These are phyloP conservation scores for Fusarium tjaetaba DNA, from an alignment of 2,329 filamentous ascomycete species.

Conservation along the genomic window DNA sequence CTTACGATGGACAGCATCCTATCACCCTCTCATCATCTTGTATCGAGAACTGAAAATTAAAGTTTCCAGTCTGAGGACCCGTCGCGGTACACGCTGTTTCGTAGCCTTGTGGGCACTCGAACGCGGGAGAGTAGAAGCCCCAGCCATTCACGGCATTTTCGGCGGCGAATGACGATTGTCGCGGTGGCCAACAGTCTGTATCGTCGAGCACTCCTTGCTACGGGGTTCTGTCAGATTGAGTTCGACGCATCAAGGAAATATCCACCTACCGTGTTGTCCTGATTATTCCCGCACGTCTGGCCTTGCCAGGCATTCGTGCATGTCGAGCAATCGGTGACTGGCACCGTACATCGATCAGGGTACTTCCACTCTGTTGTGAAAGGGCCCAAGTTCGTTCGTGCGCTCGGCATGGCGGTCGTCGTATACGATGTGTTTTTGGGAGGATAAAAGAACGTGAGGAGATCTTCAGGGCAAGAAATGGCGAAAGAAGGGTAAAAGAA, in stretches of 20 bases:
- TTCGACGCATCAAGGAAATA: too few species aligned
- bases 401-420: background rate
- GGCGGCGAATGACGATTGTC: background rate
- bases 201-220: background rate
- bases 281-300: background rate
- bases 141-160: background rate
- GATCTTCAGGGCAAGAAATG: background rate
- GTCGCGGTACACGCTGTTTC: background rate
- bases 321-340: background rate
- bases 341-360: background rate
- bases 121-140: background rate
- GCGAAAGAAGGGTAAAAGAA: background rate
- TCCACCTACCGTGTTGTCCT: background rate
- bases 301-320: background rate
- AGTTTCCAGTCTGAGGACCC: background rate
- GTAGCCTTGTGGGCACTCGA: background rate
- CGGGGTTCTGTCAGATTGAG: rapidly evolving
- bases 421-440: rapidly evolving
- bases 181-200: background rate
- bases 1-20: conserved; percentile 8
- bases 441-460: background rate
- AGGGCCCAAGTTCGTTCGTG: background rate
- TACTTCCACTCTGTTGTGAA: background rate
- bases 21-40: background rate
- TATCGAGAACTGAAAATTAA: conserved; percentile 8